Conservation (phyloP, 352 stramenopile species). For the Phytophthora boehmeriae region DNA sequence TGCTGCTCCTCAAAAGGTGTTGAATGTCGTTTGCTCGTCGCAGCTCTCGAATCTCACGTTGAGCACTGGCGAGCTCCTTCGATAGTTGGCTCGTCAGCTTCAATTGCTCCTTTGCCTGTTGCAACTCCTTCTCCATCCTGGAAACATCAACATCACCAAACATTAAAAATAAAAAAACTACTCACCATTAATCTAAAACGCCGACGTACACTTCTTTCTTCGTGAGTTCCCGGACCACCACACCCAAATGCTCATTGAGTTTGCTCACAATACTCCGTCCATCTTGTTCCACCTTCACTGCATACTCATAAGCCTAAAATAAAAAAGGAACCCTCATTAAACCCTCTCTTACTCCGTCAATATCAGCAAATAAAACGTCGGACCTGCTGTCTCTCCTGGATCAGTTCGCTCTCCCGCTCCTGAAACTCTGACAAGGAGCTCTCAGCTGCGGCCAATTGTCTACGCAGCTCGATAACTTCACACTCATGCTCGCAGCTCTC, state of each 20-base stretch:
- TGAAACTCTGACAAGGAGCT: constrained; percentile 51
- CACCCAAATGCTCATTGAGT: constrained; percentile 53
- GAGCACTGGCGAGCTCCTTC: constrained; percentile 68
- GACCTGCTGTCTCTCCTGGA: constrained; percentile 70
- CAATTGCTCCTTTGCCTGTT: constrained; percentile 62
- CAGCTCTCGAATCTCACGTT: constrained; percentile 79
- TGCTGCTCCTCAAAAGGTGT: constrained; percentile 54
- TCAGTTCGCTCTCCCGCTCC: constrained; percentile 61
- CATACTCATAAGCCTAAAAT: constrained; percentile 61
- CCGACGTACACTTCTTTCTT: constrained; percentile 67
- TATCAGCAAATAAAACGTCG: constrained; percentile 2
- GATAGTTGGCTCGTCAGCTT: constrained; percentile 56
- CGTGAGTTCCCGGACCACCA: constrained; percentile 60
- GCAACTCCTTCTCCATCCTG: constrained; percentile 69
- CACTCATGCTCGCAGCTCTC: constrained; percentile 69
- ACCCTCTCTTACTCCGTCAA: too few relatives aligned
- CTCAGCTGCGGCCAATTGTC: constrained; percentile 42
- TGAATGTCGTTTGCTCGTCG: constrained; percentile 74
- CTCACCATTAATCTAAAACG: neutral
- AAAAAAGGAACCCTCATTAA: neutral
- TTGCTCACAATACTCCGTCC: constrained; percentile 44
- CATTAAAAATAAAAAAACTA: neutral
- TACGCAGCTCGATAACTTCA: constrained; percentile 41
- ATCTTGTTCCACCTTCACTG: constrained; percentile 54
- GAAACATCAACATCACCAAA: neutral